A percentile compares a stretch with the other conserved stretches of the same genome.
Evolutionary conservation across 352 stramenopile species (phyloP).

Genomic region (Phytophthora sojae): DNA sequence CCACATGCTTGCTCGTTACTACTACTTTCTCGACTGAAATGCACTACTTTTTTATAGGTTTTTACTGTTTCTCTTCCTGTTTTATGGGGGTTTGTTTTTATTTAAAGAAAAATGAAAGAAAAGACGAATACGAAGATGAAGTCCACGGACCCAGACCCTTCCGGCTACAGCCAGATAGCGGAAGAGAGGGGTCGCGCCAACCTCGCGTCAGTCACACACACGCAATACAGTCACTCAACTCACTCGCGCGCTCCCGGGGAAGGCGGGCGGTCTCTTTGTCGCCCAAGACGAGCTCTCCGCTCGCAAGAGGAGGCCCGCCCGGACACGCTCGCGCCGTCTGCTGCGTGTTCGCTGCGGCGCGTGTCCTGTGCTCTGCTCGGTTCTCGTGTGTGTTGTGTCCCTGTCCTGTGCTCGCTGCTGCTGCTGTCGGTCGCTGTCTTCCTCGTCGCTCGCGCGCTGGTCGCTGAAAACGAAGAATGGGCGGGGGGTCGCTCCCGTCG

Average conservation of each 20-base stretch:
- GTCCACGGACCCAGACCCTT: conserved; percentile 6
- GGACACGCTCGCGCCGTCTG: background rate
- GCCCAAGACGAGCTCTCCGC: conserved; percentile 20
- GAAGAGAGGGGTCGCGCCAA: conserved; percentile 2
- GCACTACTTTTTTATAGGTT: conserved; percentile 27
- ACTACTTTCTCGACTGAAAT: conserved; percentile 4
- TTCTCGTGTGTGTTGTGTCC: conserved; percentile 1
- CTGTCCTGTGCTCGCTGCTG: conserved; percentile 12
- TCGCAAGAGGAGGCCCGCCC: conserved; percentile 14
- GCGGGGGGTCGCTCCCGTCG: background rate
- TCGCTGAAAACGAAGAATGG: conserved; percentile 32
- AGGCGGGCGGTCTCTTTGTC: background rate
- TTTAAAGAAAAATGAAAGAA: conserved; percentile 12
- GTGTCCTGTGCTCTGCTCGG: conserved; percentile 5
- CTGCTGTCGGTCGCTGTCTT: conserved; percentile 17
- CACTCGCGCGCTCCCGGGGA: too few species aligned
- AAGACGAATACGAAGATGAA: conserved; percentile 7
- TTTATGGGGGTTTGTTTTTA: conserved; percentile 21
- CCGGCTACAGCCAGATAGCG: conserved; percentile 6
- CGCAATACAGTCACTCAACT: conserved; percentile 14
- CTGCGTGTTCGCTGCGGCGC: background rate
- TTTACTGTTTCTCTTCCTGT: conserved; percentile 15
- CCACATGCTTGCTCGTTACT: conserved; percentile 2
- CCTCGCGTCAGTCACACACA: background rate
- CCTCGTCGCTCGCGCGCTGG: conserved; percentile 22